A percentile compares a stretch with the other conserved stretches of the same genome.
Evolutionary conservation across 169 alveolate genomes (phyloP).

Genomic region (Besnoitia besnoiti): DNA sequence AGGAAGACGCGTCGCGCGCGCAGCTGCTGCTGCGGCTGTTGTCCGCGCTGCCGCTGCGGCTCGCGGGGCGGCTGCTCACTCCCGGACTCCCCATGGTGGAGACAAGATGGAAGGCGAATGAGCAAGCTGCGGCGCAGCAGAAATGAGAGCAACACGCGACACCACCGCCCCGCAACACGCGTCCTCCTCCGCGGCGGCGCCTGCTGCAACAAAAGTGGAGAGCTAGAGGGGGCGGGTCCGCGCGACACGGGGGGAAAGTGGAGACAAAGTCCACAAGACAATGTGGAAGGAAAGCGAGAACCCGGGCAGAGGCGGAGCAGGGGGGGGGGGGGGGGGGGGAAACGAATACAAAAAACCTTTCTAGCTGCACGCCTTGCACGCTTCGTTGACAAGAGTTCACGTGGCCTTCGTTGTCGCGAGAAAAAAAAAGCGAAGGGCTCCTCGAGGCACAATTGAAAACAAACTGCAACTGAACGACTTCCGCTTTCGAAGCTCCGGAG

Average conservation of each 20-base stretch:
- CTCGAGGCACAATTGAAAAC: too few species aligned
- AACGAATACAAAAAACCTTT: not conserved
- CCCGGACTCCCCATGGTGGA: not conserved
- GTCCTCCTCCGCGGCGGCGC: not conserved
- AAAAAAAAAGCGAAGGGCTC: not conserved
- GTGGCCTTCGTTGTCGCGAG: not conserved
- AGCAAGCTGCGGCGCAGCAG: not conserved
- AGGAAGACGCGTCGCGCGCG: not conserved
- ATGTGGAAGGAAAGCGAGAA: not conserved
- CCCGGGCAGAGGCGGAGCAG: not conserved
- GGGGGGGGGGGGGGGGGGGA: not conserved
- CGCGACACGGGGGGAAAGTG: not conserved
- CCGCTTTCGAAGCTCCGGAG: too few species aligned
- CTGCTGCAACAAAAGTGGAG: too few species aligned
- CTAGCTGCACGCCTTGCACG: not conserved
- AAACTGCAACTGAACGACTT: too few species aligned
- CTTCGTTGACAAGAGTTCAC: not conserved
- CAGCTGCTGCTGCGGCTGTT: conserved; percentile 35
- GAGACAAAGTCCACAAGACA: not conserved
- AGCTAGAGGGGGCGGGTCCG: not conserved
- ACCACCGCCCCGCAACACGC: not conserved
- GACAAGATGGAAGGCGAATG: not conserved
- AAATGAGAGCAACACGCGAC: too few species aligned
- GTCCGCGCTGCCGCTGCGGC: conserved; percentile 24
- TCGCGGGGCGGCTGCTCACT: not conserved